phyloP scores from a whole-genome alignment of 148 eudicot genomes.

The Fagopyrum esculentum region DNA sequence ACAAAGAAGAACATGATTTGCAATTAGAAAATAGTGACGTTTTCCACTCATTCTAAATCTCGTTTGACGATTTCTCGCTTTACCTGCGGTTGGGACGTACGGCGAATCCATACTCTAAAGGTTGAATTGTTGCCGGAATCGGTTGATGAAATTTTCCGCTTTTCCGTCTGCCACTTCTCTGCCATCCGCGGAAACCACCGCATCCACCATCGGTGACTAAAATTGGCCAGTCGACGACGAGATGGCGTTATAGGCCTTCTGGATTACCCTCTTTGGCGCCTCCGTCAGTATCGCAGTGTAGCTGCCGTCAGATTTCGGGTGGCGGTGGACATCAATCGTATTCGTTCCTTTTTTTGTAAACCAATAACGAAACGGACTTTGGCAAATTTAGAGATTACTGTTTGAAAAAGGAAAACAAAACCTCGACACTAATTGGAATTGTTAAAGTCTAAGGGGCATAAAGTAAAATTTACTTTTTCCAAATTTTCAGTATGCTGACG shows the following conservation, averaged over 20 bases:
- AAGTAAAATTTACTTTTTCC: too few relatives aligned
- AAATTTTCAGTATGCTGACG: too few relatives aligned
- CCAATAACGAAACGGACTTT: too few relatives aligned
- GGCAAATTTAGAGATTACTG: too few relatives aligned
- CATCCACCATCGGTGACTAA: not conserved
- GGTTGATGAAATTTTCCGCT: conserved; percentile 79
- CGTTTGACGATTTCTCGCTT: too few relatives aligned
- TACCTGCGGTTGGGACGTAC: not conserved
- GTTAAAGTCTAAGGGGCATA: too few relatives aligned
- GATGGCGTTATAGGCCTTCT: conserved; percentile 69
- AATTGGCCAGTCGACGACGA: conserved; percentile 23
- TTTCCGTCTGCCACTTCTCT: conserved; percentile 44
- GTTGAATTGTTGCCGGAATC: conserved; percentile 56
- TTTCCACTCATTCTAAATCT: too few relatives aligned
- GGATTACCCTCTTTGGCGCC: conserved; percentile 40
- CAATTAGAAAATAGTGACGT: too few relatives aligned
- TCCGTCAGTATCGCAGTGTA: conserved; percentile 41
- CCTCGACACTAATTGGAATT: too few relatives aligned
- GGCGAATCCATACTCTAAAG: conserved; percentile 52
- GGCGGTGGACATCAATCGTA: conserved; percentile 15
- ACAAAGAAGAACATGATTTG: too few relatives aligned
- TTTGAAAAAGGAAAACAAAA: too few relatives aligned
- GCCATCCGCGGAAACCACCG: not conserved
- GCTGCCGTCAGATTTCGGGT: conserved; percentile 53
- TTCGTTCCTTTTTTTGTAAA: too few relatives aligned